Conservation (phyloP, 305 asterid species). For the Fraxinus albicans region DNA sequence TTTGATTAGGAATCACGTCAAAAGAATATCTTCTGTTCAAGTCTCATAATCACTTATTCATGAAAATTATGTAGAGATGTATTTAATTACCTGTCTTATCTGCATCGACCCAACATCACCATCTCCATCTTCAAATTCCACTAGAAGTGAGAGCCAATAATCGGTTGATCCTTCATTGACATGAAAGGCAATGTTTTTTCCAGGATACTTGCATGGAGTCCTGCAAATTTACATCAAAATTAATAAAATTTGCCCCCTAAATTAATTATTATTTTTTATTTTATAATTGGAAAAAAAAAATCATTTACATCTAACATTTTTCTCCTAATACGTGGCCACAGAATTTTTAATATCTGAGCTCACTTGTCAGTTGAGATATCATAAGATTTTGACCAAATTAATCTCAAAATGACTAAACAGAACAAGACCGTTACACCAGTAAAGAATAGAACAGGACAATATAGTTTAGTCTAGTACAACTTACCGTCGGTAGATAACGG, state of each 20-base stretch:
- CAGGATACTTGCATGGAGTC: constrained; percentile 80
- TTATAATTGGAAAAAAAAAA: background rate
- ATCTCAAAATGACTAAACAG: constrained; percentile 41
- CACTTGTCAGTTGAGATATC: background rate
- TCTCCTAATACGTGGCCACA: constrained; percentile 14
- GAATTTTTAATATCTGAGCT: background rate
- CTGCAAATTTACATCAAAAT: constrained; percentile 28
- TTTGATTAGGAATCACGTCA: no score
- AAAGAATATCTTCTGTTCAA: no score
- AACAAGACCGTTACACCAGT: constrained; percentile 38
- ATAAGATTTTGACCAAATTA: constrained; percentile 26
- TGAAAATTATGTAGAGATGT: background rate
- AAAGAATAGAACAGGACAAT: background rate
- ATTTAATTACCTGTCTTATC: constrained; percentile 60
- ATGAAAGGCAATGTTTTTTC: constrained; percentile 76
- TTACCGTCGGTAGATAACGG: constrained; percentile 75
- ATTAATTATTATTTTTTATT: background rate
- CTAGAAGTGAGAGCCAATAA: constrained; percentile 80
- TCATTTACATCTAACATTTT: background rate
- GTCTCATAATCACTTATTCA: no score
- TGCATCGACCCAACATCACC: constrained; percentile 94
- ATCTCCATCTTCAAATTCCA: constrained; percentile 92
- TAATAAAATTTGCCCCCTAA: background rate
- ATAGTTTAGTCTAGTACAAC: background rate
- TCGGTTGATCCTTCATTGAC: constrained; percentile 92